These are phyloP conservation scores for Huntiella savannae DNA, from an alignment of 2,329 filamentous ascomycete species.

Conservation along the genomic window DNA sequence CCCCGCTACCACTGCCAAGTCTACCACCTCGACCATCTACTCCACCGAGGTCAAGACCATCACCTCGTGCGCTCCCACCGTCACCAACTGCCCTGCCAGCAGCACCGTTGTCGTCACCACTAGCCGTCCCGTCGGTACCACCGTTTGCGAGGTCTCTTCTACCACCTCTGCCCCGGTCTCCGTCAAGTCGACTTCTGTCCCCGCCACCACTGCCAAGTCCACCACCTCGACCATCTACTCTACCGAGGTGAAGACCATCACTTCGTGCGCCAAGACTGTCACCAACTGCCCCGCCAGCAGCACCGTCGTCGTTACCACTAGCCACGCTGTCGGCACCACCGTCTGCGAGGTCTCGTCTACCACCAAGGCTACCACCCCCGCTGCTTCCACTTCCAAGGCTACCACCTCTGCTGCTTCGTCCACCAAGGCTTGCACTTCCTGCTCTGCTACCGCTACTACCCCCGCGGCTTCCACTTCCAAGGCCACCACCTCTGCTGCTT, in stretches of 20 bases:
- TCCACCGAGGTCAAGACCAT: conserved; percentile 30
- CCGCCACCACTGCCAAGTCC: neutral
- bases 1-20: conserved; percentile 15
- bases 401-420: neutral
- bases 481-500: neutral
- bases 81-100: conserved; percentile 22
- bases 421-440: conserved; percentile 7
- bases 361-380: neutral
- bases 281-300: conserved; percentile 13
- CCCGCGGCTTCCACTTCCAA: neutral
- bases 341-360: conserved; percentile 17
- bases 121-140: conserved; percentile 24
- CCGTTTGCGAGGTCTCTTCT: conserved; percentile 19
- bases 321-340: conserved; percentile 25
- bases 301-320: conserved; percentile 21
- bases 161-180: neutral
- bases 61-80: conserved; percentile 31
- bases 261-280: conserved; percentile 8
- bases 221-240: conserved; percentile 3
- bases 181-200: too few relatives aligned
- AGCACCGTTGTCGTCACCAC: conserved; percentile 21
- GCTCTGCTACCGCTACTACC: neutral
- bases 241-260: conserved; percentile 4
- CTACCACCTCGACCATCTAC: conserved; percentile 22
- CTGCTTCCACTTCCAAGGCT: neutral